phyloP scores from a whole-genome alignment of 345 rosid species.

The Aquilaria malaccensis region DNA sequence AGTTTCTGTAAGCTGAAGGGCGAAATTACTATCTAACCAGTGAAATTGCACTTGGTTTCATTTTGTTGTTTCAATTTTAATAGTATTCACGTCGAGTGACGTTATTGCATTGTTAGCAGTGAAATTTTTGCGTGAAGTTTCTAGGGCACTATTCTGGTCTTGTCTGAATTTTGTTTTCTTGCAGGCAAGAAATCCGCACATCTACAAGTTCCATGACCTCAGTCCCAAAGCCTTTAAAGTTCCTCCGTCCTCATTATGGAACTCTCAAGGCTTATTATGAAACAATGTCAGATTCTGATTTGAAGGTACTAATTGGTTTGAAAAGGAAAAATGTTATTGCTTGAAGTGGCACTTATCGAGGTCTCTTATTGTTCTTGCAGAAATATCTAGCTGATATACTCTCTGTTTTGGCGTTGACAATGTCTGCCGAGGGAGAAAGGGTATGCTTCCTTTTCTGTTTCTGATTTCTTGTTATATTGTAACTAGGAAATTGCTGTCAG shows the following conservation, averaged over 20 bases:
- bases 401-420: conserved; percentile 86
- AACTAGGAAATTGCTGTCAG: background rate
- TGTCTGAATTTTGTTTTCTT: background rate
- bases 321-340: background rate
- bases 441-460: conserved; percentile 30
- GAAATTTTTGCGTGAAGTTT: background rate
- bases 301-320: conserved; percentile 39
- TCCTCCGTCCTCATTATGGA: conserved; percentile 96
- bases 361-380: conserved; percentile 37
- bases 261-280: conserved; percentile 62
- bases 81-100: conserved; percentile 2
- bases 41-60: too few species aligned
- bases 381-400: conserved; percentile 79
- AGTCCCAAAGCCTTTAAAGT: conserved; percentile 94
- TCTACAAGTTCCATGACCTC: conserved; percentile 98
- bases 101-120: background rate
- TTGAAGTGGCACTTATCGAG: background rate
- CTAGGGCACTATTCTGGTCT: conserved; percentile 4
- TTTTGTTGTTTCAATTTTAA: too few species aligned
- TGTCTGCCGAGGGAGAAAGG: conserved; percentile 97
- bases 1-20: too few species aligned
- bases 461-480: conserved; percentile 3
- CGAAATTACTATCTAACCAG: too few species aligned
- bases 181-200: conserved; percentile 85
- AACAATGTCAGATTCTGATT: conserved; percentile 57